A percentile compares a stretch with the other conserved stretches of the same genome.
These are phyloP conservation scores for Gilbertella persicaria DNA, from an alignment of 371 early-diverging fungal species.

Conservation along the genomic window DNA sequence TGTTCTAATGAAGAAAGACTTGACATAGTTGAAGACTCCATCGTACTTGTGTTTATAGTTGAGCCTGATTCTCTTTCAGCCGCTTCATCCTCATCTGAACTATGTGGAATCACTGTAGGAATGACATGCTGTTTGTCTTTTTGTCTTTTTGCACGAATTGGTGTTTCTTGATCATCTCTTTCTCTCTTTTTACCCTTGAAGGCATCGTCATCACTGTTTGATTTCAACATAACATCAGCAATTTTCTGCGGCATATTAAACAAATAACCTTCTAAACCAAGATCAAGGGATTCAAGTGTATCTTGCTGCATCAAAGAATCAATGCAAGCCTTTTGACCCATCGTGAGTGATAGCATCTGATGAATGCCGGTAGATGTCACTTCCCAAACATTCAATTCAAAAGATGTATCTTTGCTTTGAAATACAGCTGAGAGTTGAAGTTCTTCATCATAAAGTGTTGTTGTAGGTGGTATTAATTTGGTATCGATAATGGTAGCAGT, in stretches of 20 bases:
- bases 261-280: background rate
- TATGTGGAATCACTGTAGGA: too few relatives aligned
- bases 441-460: background rate
- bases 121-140: too few relatives aligned
- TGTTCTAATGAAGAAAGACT: too few relatives aligned
- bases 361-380: background rate
- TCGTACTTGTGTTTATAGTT: too few relatives aligned
- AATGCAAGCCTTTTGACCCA: conserved; percentile 1
- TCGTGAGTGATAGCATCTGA: background rate
- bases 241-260: background rate
- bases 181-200: background rate
- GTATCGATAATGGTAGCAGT: background rate
- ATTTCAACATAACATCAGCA: background rate
- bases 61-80: too few relatives aligned
- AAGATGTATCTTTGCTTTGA: background rate
- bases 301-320: background rate
- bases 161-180: background rate
- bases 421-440: conserved; percentile 2
- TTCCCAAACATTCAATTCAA: conserved; percentile 7
- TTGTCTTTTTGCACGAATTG: too few relatives aligned
- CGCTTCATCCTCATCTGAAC: too few relatives aligned
- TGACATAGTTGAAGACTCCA: too few relatives aligned
- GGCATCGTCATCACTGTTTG: background rate
- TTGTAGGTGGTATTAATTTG: background rate
- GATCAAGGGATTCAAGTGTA: background rate